Conservation (phyloP, 2,329 filamentous ascomycete species). For the Fusarium concolor region DNA sequence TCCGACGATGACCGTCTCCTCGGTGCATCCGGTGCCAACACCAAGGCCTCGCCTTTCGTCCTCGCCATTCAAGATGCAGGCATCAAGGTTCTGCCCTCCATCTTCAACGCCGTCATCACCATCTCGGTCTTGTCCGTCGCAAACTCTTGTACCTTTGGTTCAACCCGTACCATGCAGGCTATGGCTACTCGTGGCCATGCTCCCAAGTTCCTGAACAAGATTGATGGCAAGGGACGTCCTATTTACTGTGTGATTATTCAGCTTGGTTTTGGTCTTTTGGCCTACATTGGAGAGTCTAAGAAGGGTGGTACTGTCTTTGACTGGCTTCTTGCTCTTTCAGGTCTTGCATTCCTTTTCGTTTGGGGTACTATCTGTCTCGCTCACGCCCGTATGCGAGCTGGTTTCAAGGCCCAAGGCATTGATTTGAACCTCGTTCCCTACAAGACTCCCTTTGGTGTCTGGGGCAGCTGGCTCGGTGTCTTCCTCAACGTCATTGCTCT, state of each 20-base stretch:
- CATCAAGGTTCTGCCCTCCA: conserved; percentile 81
- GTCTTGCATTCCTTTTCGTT: conserved; percentile 79
- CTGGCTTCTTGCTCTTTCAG: conserved; percentile 83
- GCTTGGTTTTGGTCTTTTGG: conserved; percentile 76
- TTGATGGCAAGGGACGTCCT: conserved; percentile 84
- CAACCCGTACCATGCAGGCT: conserved; percentile 88
- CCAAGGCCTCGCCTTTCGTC: conserved; percentile 88
- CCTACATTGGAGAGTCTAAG: conserved; percentile 77
- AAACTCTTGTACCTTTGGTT: conserved; percentile 92
- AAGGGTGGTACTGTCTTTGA: conserved; percentile 74
- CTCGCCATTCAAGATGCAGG: conserved; percentile 88
- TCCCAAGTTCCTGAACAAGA: conserved; percentile 79
- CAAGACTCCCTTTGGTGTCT: conserved; percentile 78
- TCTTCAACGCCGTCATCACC: conserved; percentile 96
- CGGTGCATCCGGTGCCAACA: conserved; percentile 66
- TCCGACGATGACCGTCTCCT: conserved; percentile 75
- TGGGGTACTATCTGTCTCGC: conserved; percentile 87
- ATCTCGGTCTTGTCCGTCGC: conserved; percentile 93
- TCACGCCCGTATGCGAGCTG: conserved; percentile 89
- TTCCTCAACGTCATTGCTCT: conserved; percentile 80
- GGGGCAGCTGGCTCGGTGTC: conserved; percentile 86
- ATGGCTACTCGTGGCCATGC: conserved; percentile 89
- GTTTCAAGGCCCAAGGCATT: conserved; percentile 76
- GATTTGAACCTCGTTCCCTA: conserved; percentile 82
- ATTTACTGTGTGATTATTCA: conserved; percentile 77